Evolutionary conservation across 257 asterid species (phyloP).

Genomic region (Solanum boliviense): DNA sequence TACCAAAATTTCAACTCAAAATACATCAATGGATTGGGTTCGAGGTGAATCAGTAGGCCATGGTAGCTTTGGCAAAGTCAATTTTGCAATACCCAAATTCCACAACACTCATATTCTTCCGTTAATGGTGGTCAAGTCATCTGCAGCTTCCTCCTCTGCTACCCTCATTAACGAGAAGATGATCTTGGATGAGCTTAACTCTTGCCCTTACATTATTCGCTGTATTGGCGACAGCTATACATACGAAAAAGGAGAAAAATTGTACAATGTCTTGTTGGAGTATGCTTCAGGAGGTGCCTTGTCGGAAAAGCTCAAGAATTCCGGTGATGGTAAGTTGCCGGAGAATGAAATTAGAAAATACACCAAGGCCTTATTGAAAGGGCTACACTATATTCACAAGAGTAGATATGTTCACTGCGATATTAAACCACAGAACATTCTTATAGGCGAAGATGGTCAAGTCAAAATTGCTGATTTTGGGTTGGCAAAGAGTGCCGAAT

Average conservation of each 20-base stretch:
- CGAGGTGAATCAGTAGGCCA: slow-evolving; percentile 62
- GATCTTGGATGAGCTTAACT: slow-evolving; percentile 39
- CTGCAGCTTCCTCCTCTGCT: slow-evolving; percentile 26
- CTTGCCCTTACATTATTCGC: slow-evolving; percentile 48
- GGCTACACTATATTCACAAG: slow-evolving; percentile 44
- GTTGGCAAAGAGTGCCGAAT: slow-evolving; percentile 33
- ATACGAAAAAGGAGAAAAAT: slow-evolving; percentile 51
- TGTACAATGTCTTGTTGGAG: slow-evolving; percentile 76
- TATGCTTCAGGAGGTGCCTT: slow-evolving; percentile 64
- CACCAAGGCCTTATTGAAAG: slow-evolving; percentile 37
- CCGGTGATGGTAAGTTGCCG: slow-evolving; percentile 20
- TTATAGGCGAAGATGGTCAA: slow-evolving; percentile 26
- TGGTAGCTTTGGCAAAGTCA: slow-evolving; percentile 75
- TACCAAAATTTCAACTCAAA: neutral
- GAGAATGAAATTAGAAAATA: slow-evolving; percentile 41
- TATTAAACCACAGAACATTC: slow-evolving; percentile 67
- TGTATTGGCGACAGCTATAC: slow-evolving; percentile 55
- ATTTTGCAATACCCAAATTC: slow-evolving; percentile 30
- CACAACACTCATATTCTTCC: neutral
- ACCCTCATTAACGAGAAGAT: slow-evolving; percentile 46
- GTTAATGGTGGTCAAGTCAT: slow-evolving; percentile 61
- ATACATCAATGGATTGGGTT: slow-evolving; percentile 62
- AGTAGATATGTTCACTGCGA: slow-evolving; percentile 83
- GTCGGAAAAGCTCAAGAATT: slow-evolving; percentile 30
- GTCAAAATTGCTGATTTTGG: slow-evolving; percentile 80